Percentiles rank a stretch among this genome's conserved stretches.
Conservation (phyloP, 305 asterid species). For the Nicotiana rustica region DNA sequence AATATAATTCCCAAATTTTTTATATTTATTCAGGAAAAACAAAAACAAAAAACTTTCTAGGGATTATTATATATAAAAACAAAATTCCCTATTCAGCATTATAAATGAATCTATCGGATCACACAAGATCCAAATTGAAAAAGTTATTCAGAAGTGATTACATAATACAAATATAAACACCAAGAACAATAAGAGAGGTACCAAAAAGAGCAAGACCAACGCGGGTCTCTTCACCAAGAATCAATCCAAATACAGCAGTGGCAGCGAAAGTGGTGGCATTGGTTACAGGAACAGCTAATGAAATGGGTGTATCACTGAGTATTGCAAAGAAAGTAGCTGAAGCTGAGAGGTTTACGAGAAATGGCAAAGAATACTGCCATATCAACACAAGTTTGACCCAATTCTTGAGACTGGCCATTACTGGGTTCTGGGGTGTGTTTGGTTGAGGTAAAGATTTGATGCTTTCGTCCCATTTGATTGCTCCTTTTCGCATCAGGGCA, state of each 20-base stretch:
- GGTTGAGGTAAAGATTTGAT: conserved; percentile 64
- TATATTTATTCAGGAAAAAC: not conserved
- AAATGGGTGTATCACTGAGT: conserved; percentile 70
- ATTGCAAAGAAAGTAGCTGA: conserved; percentile 90
- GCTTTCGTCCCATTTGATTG: conserved; percentile 77
- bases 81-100: no score
- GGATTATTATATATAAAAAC: not conserved
- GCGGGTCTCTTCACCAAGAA: conserved; percentile 84
- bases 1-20: not conserved
- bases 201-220: conserved; percentile 74
- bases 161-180: conserved; percentile 61
- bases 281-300: conserved; percentile 88
- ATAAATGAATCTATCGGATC: no score
- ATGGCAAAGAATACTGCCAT: conserved; percentile 89
- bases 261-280: conserved; percentile 94
- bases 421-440: conserved; percentile 53
- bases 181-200: conserved; percentile 68
- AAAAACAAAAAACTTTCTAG: no score
- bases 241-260: conserved; percentile 78
- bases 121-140: not conserved
- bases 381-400: conserved; percentile 79
- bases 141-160: not conserved
- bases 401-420: conserved; percentile 51
- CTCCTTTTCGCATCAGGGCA: conserved; percentile 89
- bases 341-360: conserved; percentile 74